phyloP scores from a whole-genome alignment of 2,329 filamentous ascomycete genomes.

The Monilinia fructigena region DNA sequence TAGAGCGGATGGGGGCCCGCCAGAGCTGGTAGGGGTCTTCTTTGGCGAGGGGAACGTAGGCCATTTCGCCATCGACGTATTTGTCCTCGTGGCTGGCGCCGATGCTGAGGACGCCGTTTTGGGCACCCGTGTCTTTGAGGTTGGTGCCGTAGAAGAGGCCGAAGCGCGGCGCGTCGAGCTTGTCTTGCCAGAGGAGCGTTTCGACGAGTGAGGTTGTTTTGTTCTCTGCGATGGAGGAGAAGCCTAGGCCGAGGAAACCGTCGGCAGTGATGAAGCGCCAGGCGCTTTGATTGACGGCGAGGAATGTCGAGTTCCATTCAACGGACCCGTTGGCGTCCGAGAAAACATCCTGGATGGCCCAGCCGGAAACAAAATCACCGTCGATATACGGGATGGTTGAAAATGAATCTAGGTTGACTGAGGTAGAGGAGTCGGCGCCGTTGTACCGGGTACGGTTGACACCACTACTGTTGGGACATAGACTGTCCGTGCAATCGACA shows the following conservation, averaged over 20 bases:
- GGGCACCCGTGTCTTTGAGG: neutral
- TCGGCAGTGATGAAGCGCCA: neutral
- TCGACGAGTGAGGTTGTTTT: slow-evolving; percentile 7
- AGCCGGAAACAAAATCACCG: neutral
- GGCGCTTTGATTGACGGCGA: neutral
- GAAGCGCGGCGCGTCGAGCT: slow-evolving; percentile 7
- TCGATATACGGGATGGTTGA: neutral
- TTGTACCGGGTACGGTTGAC: slow-evolving; percentile 8
- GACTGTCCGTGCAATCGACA: neutral
- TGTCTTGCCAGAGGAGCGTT: slow-evolving; percentile 12
- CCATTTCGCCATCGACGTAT: slow-evolving; percentile 18
- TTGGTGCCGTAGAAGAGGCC: slow-evolving; percentile 18
- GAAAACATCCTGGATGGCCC: slow-evolving; percentile 5
- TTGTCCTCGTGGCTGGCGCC: slow-evolving; percentile 13
- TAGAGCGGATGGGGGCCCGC: neutral
- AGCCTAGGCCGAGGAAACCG: slow-evolving; percentile 13
- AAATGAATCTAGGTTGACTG: neutral
- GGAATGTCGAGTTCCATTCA: slow-evolving; percentile 19
- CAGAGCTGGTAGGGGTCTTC: slow-evolving; percentile 8
- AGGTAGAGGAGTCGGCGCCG: neutral
- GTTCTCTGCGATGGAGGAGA: slow-evolving; percentile 11
- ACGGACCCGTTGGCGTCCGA: neutral
- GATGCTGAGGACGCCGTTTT: slow-evolving; percentile 10
- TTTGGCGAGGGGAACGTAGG: slow-evolving; percentile 1
- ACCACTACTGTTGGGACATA: neutral